Base-by-base conservation (phyloP, 108 stramenopile species). In the Pseudonitzschia delicatissima region DNA sequence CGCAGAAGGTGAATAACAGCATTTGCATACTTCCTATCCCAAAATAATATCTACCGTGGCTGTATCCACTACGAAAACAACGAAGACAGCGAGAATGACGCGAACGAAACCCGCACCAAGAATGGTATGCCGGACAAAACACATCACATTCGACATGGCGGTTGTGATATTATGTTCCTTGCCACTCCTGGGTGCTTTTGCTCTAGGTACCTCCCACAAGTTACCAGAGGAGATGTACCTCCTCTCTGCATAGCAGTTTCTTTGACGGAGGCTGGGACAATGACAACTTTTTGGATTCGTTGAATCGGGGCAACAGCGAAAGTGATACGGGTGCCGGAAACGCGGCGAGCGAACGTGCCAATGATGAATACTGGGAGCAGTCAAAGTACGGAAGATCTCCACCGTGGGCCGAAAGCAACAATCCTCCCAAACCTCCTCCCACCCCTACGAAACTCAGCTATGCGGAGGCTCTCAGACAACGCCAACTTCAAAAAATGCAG, bases 211-310 rank as follows among this genome's bases (percentile, higher is more conserved):
- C 37, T 37, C 9, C 9, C 37, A 5, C 37, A 9, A 5, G 42
- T n/a, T n/a, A 5, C 42, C 2, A 1, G 17, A n/a, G 50, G 12
- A 5, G 20, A 12, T 51, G 21, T 25, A 1, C 2, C 6, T 51
- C 50, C 11, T 5, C 26, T 25, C 13, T 51, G 21, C 23, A 5
- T 3, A 55, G 28, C 29, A 55, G 53, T 27, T 31, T 27, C 34
- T 33, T 33, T 15, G 53, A 55, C 0, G 12, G 60, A 5, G 60
- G 60, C 20, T 61, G 60, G 60, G 60, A 61, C 26, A 61, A 61
- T 36, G 60, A 61, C 3, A 61, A 61, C 26, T 61, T 61, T 26
- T 15, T 61, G 26, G 60, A 61, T 21, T 61, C 60, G 18, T 36
- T 61, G 12, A 42, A 15, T 42, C 13, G 40, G 11, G 15, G 40